Conservation (phyloP, 176 grass and related monocot genomes). For the bread wheat (Triticum aestivum) region DNA sequence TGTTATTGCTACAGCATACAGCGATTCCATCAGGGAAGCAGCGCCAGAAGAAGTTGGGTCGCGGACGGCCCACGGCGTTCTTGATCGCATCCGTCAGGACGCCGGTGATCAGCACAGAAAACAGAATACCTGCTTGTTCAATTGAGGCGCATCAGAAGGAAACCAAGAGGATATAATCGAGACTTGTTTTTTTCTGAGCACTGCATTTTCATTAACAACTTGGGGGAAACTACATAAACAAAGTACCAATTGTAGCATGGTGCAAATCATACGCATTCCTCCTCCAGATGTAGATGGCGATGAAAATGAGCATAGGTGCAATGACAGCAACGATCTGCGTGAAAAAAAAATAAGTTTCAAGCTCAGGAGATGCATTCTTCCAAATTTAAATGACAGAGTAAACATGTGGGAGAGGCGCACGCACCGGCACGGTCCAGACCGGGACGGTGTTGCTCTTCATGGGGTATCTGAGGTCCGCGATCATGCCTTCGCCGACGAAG, state of each 20-base stretch:
- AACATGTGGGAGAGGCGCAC: neutral
- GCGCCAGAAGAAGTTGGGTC: conserved; percentile 51
- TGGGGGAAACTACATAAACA: neutral
- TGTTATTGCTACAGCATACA: conserved; percentile 29
- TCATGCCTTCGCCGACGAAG: conserved; percentile 66
- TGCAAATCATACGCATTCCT: conserved; percentile 44
- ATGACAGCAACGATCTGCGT: conserved; percentile 40
- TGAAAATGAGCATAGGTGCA: conserved; percentile 35
- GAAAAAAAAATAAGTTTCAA: too few species aligned
- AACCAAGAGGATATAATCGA: neutral
- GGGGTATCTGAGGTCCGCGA: conserved; percentile 67
- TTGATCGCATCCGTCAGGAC: conserved; percentile 57
- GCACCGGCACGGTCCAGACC: conserved; percentile 52
- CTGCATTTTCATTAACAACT: neutral
- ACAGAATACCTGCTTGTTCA: conserved; percentile 33
- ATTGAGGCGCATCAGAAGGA: neutral
- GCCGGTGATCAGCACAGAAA: conserved; percentile 41
- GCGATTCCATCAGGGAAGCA: conserved; percentile 50
- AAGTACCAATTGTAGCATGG: conserved; percentile 40
- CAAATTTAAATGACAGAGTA: neutral
- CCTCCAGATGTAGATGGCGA: conserved; percentile 17
- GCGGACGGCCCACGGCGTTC: conserved; percentile 42
- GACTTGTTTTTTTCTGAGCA: neutral
- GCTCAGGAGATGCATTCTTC: neutral
- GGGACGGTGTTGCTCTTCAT: conserved; percentile 78